Percentiles rank a stretch among this genome's conserved stretches.
Conservation (phyloP, 176 grass and related monocot species). For the barley (Hordeum vulgare) region DNA sequence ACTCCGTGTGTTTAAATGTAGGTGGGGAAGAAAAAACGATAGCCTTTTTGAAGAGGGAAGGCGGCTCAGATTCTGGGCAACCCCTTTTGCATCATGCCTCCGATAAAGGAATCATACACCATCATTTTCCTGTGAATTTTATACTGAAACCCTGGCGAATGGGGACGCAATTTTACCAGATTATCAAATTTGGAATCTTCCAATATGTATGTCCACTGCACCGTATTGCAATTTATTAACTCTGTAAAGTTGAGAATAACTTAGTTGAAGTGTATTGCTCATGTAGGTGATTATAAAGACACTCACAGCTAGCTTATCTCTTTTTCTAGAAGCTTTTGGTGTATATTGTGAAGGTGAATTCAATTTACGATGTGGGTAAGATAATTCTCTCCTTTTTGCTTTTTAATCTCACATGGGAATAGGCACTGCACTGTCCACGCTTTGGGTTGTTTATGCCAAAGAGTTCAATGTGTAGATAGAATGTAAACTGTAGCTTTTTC, state of each 20-base stretch:
- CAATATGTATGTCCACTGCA: constrained; percentile 73
- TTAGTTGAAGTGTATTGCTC: constrained; percentile 14
- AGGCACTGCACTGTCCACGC: background rate
- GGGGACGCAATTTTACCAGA: constrained; percentile 65
- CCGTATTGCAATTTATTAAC: constrained; percentile 9
- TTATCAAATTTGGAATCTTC: constrained; percentile 97
- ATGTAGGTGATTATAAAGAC: constrained; percentile 97
- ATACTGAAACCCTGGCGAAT: constrained; percentile 85
- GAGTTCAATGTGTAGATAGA: background rate
- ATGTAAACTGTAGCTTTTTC: background rate
- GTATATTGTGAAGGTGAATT: constrained; percentile 96
- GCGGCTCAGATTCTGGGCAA: constrained; percentile 47
- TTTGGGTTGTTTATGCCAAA: background rate
- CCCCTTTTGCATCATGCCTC: constrained; percentile 57
- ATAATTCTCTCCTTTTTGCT: constrained; percentile 14
- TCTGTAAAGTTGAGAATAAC: background rate
- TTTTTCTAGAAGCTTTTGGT: constrained; percentile 89
- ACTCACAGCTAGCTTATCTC: constrained; percentile 75
- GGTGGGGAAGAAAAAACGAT: constrained; percentile 94
- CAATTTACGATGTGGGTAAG: constrained; percentile 87
- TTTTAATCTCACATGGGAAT: background rate
- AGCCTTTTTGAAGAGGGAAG: constrained; percentile 88
- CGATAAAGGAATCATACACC: constrained; percentile 84
- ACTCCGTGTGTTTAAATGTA: constrained; percentile 31
- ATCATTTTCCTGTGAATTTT: constrained; percentile 93